Conservation (phyloP, 139 green algal species). For the Gonium pectorale region DNA sequence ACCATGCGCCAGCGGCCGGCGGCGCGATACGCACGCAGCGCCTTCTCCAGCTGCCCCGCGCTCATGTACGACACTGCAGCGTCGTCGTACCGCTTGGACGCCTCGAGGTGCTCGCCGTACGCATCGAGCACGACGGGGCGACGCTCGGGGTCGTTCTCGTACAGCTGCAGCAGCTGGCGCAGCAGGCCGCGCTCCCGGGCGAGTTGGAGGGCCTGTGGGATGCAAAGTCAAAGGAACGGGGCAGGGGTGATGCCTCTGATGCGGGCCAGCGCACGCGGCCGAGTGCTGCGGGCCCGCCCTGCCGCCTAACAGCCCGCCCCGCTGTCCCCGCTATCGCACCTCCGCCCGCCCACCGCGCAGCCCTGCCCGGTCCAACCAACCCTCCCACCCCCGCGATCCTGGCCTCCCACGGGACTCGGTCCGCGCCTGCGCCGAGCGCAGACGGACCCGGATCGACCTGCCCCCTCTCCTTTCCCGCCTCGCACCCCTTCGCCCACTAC, state of each 20-base stretch:
- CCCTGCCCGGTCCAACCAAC: too few relatives aligned
- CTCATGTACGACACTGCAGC: slow-evolving; percentile 81
- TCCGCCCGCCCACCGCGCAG: not conserved
- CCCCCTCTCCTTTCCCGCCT: too few relatives aligned
- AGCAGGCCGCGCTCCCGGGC: slow-evolving; percentile 78
- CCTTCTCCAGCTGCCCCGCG: slow-evolving; percentile 61
- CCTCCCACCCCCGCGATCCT: too few relatives aligned
- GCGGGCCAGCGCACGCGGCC: not conserved
- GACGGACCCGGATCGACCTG: too few relatives aligned
- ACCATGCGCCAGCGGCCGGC: slow-evolving; percentile 85
- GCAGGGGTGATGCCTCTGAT: too few relatives aligned
- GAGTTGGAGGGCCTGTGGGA: slow-evolving; percentile 67
- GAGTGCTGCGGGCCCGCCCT: too few relatives aligned
- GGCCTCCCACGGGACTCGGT: too few relatives aligned
- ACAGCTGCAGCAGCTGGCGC: slow-evolving; percentile 75
- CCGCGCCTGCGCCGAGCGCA: too few relatives aligned
- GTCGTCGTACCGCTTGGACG: slow-evolving; percentile 66
- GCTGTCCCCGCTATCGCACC: too few relatives aligned
- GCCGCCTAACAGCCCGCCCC: too few relatives aligned
- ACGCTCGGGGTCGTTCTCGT: slow-evolving; percentile 27
- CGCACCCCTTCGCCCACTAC: too few relatives aligned
- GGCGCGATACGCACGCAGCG: slow-evolving; percentile 77
- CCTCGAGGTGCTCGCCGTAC: slow-evolving; percentile 19
- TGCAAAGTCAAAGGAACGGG: too few relatives aligned
- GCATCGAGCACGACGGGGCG: slow-evolving; percentile 15